Base-by-base conservation (phyloP, 169 alveolate genomes). In the Cryptosporidium sp. region DNA sequence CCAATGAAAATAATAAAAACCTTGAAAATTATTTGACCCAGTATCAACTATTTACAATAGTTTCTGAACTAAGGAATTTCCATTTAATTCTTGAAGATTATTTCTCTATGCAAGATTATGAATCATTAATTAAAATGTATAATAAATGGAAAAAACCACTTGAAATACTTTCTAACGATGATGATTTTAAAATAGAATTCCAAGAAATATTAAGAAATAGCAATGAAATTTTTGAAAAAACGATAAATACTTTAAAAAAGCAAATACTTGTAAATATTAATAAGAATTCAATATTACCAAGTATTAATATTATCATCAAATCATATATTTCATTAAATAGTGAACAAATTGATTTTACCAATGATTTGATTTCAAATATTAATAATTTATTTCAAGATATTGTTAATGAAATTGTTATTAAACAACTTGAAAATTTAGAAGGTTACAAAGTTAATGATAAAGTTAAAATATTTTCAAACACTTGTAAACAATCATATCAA, bases 111-210 rank as follows among this genome's bases (percentile, higher is more conserved):
- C 61, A 80, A 42, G 51, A 80, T 23, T 80, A 80, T 62, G 35
- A 51, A 14, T 21, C 16, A 21, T 23, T 80, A 12, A 62, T 80
- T 1, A n/a, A 16, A n/a, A 37, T 80, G 29, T 80, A 44, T 44
- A 80, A 42, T 42, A 39, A 61, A 65, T 80, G 89, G 89, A 80
- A 61, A 35, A 42, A 61, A n/a, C 31, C 75, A 16, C 75, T 80
- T 23, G 65, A 62, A 26, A 39, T 26, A 4, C 68, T 80, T 9
- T 80, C 89, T 3, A 33, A 80, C 23, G 89, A 80, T 62, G 39
- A 35, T 23, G 0, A 56, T 56, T 56, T 56, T 56, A 48, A 42
- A 5, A 29, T 23, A 9, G 72, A 65, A 65, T 80, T 62, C 26
- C 35, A 62, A 31, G 26, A 26, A 44, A 42, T 80, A 12, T 45